Evolutionary conservation across 2,329 filamentous ascomycete species (phyloP).

Genomic region (Hyphodiscus sp.): DNA sequence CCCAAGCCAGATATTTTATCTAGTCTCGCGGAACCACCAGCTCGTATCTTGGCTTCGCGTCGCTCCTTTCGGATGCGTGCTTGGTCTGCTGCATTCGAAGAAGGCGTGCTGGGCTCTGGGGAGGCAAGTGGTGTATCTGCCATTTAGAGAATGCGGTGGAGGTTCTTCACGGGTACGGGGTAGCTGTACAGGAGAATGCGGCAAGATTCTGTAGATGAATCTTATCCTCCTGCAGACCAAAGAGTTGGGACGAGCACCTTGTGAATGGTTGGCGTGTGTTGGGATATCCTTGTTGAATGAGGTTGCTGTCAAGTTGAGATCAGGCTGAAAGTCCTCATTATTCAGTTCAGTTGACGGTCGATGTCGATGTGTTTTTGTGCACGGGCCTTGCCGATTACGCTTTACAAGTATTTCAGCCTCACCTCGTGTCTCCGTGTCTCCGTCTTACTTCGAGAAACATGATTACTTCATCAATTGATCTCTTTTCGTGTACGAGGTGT

Average conservation of each 20-base stretch:
- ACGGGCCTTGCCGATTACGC: background rate
- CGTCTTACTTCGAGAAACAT: too few relatives aligned
- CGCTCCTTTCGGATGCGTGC: conserved; percentile 72
- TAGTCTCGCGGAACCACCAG: conserved; percentile 62
- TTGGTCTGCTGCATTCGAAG: conserved; percentile 50
- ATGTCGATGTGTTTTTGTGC: too few relatives aligned
- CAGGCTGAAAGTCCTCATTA: background rate
- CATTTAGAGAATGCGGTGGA: conserved; percentile 13
- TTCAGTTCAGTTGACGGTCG: background rate
- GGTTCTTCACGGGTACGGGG: too few relatives aligned
- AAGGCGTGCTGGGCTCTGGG: conserved; percentile 21
- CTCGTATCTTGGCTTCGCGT: conserved; percentile 70
- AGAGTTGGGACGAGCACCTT: background rate
- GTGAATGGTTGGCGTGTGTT: background rate
- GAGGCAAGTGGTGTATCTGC: conserved; percentile 21
- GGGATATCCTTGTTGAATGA: background rate
- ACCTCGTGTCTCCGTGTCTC: too few relatives aligned
- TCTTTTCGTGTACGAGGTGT: too few relatives aligned
- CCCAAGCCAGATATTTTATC: conserved; percentile 70
- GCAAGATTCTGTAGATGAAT: background rate
- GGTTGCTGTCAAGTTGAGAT: background rate
- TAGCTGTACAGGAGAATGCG: too few relatives aligned
- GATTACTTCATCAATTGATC: too few relatives aligned
- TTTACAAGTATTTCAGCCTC: too few relatives aligned
- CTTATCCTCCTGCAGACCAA: background rate